Conservation (phyloP, 441 rosid genomes). For the Erodium moschatum region DNA sequence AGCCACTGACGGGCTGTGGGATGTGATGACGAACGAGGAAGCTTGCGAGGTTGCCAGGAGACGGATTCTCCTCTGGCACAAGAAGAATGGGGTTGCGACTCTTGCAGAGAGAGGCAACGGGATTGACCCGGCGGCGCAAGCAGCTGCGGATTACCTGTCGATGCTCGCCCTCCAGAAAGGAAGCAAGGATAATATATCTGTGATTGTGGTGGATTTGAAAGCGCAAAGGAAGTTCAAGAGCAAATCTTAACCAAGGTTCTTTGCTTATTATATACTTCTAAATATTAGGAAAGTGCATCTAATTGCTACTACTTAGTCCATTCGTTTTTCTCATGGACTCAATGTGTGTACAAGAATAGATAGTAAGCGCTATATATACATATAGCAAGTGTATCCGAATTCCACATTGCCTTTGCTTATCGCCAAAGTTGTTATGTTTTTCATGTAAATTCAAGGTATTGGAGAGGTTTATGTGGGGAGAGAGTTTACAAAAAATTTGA, state of each 20-base stretch:
- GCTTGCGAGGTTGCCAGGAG: slow-evolving; percentile 73
- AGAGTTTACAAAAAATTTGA: too few relatives aligned
- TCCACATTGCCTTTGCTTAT: slow-evolving; percentile 19
- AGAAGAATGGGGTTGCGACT: slow-evolving; percentile 38
- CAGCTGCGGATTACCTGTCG: slow-evolving; percentile 68
- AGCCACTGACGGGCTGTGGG: slow-evolving; percentile 91
- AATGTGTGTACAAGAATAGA: slow-evolving; percentile 48
- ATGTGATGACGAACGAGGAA: slow-evolving; percentile 78
- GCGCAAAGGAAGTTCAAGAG: slow-evolving; percentile 76
- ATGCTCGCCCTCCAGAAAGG: slow-evolving; percentile 72
- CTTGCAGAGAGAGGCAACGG: slow-evolving; percentile 35
- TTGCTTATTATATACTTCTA: too few relatives aligned
- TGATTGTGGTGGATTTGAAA: slow-evolving; percentile 73
- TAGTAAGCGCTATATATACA: slow-evolving; percentile 12
- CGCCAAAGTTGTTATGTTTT: slow-evolving; percentile 4
- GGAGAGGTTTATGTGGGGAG: too few relatives aligned
- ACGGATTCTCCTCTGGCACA: slow-evolving; percentile 72
- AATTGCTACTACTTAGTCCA: slow-evolving; percentile 38
- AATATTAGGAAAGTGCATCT: too few relatives aligned
- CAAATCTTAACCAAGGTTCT: slow-evolving; percentile 31
- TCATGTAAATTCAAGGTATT: slow-evolving; percentile 19
- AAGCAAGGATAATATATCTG: slow-evolving; percentile 71
- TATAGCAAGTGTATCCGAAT: slow-evolving; percentile 24
- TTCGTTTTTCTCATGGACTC: slow-evolving; percentile 72
- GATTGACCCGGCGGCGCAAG: slow-evolving; percentile 70